Conservation (phyloP, 768 basidiomycete genomes). For the Rhodotorula sphaerocarpa region DNA sequence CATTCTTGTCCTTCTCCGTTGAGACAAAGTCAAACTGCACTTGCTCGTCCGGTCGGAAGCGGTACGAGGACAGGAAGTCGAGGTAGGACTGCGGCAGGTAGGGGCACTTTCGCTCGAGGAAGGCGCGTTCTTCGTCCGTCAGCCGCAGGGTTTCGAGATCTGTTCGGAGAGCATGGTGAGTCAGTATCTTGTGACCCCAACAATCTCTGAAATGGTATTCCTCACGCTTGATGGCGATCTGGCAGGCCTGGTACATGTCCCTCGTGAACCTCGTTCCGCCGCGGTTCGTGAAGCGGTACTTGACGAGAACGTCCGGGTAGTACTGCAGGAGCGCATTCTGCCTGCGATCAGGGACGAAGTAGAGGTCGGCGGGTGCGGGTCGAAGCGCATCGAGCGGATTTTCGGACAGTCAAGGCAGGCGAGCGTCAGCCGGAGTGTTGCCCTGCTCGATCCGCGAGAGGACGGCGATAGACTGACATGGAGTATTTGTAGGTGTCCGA, state of each 20-base stretch:
- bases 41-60: slow-evolving; percentile 40
- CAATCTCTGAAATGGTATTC: no score
- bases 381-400: no score
- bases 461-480: slow-evolving; percentile 73
- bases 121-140: slow-evolving; percentile 52
- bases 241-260: slow-evolving; percentile 57
- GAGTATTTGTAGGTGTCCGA: slow-evolving; percentile 95
- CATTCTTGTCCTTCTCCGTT: slow-evolving; percentile 51
- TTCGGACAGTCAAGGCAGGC: no score
- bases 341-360: background rate
- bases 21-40: slow-evolving; percentile 56
- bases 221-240: slow-evolving; percentile 57
- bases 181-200: no score
- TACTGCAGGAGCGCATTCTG: background rate
- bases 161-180: no score
- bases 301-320: background rate
- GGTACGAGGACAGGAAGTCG: slow-evolving; percentile 53
- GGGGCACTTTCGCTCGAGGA: slow-evolving; percentile 62
- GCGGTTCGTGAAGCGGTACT: slow-evolving; percentile 34
- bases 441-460: no score
- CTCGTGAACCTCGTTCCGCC: slow-evolving; percentile 15
- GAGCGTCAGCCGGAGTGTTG: no score
- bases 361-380: no score
- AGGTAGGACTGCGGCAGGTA: slow-evolving; percentile 68
- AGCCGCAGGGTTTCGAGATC: slow-evolving; percentile 57